These are phyloP conservation scores for Bruguiera hainesii DNA, from an alignment of 441 rosid species.

Conservation along the genomic window DNA sequence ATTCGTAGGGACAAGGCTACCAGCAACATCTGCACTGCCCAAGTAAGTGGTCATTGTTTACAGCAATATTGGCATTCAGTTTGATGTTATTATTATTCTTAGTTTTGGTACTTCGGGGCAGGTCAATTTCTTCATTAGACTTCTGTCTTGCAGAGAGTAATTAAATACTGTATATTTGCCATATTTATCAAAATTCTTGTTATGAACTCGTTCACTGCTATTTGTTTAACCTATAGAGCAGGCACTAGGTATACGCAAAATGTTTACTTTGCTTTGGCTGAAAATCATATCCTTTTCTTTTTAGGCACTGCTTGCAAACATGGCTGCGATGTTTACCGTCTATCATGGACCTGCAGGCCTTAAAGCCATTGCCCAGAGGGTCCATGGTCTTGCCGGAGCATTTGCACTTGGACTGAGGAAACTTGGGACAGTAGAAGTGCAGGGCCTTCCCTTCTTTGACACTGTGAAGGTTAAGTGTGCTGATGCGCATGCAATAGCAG, in stretches of 20 bases:
- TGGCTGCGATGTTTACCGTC: conserved; percentile 97
- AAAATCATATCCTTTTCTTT: conserved; percentile 17
- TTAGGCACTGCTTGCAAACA: conserved; percentile 88
- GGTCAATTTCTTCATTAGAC: not conserved
- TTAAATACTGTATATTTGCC: not conserved
- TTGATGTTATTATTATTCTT: not conserved
- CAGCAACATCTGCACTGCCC: conserved; percentile 99
- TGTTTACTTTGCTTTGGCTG: conserved; percentile 15
- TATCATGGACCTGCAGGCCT: conserved; percentile 97
- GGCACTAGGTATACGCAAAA: not conserved
- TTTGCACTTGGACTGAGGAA: conserved; percentile 81
- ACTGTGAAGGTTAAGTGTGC: conserved; percentile 67
- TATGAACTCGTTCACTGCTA: not conserved
- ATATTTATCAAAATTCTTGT: conserved; percentile 3
- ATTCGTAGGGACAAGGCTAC: conserved; percentile 98
- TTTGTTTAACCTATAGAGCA: conserved; percentile 2
- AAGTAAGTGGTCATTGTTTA: conserved; percentile 45
- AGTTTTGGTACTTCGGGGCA: not conserved
- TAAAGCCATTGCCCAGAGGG: conserved; percentile 73
- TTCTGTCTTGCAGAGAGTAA: not conserved
- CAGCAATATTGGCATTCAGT: not conserved
- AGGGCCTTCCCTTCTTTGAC: conserved; percentile 77
- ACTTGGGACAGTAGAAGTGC: conserved; percentile 82
- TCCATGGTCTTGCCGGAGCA: conserved; percentile 88
- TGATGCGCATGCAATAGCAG: conserved; percentile 75